phyloP scores from a whole-genome alignment of 2,329 filamentous ascomycete species.

The Neospermospora avenae region DNA sequence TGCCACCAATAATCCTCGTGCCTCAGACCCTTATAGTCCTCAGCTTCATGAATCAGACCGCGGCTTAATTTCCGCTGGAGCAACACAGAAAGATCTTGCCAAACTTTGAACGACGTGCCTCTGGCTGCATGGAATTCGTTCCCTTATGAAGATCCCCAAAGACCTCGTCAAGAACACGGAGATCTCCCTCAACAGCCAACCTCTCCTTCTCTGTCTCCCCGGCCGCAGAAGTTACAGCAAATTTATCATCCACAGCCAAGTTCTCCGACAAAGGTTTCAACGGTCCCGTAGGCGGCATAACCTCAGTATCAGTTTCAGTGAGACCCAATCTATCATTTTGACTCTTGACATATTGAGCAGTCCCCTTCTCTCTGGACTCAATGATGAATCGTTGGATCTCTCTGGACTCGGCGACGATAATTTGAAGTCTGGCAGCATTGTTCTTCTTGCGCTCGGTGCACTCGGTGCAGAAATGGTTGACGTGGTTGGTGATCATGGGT shows the following conservation, averaged over 20 bases:
- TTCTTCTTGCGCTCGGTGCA: neutral
- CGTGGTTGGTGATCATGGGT: neutral
- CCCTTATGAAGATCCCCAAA: too few species aligned
- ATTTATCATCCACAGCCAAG: too few species aligned
- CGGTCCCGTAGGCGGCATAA: too few species aligned
- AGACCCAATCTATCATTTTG: neutral
- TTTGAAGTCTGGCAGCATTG: neutral
- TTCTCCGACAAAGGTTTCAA: too few species aligned
- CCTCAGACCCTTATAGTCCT: neutral
- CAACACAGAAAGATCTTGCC: neutral
- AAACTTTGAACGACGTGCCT: neutral
- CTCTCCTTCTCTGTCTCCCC: too few species aligned
- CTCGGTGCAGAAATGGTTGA: neutral
- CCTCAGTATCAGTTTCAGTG: neutral
- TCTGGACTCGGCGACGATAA: neutral
- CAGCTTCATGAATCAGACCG: neutral
- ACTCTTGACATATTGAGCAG: neutral
- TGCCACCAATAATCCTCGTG: neutral
- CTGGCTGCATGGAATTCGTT: neutral
- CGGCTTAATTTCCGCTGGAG: neutral
- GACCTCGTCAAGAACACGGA: too few species aligned
- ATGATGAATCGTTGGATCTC: too few species aligned
- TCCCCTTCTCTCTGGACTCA: neutral
- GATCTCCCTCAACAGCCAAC: too few species aligned
- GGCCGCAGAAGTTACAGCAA: too few species aligned